Evolutionary conservation across 1,139 yeast genomes (phyloP).

Genomic region (Debaryomyces singareniensis): DNA sequence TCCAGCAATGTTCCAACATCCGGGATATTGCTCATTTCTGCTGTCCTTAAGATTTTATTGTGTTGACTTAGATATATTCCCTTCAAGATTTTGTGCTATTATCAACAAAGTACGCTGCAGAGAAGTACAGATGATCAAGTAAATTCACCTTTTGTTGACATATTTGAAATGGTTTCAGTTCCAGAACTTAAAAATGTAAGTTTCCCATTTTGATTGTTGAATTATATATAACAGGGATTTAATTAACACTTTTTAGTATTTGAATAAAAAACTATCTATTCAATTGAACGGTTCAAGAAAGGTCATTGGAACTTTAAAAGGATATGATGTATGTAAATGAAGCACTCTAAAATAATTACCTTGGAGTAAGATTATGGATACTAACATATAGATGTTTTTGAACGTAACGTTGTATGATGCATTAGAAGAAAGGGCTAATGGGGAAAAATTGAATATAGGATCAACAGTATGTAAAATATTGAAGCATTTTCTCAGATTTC

Average conservation of each 20-base stretch:
- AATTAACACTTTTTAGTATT: slow-evolving; percentile 41
- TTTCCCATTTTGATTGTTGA: slow-evolving; percentile 5
- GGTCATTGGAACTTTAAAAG: slow-evolving; percentile 67
- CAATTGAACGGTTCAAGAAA: slow-evolving; percentile 72
- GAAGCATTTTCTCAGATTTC: too few relatives aligned
- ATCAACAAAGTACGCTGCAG: too few relatives aligned
- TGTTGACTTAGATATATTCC: too few relatives aligned
- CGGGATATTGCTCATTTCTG: slow-evolving; percentile 19
- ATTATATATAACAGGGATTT: neutral
- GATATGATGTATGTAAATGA: slow-evolving; percentile 55
- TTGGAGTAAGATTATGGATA: neutral
- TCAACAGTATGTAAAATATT: slow-evolving; percentile 45
- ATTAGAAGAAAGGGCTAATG: slow-evolving; percentile 49
- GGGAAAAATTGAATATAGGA: slow-evolving; percentile 50
- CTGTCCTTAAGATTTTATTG: too few relatives aligned
- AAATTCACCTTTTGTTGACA: too few relatives aligned
- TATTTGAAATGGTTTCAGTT: slow-evolving; percentile 47
- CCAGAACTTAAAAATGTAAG: slow-evolving; percentile 53
- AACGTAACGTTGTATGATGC: slow-evolving; percentile 74
- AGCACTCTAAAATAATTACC: neutral
- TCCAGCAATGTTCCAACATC: slow-evolving; percentile 24
- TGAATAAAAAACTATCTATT: slow-evolving; percentile 66
- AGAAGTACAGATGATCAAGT: too few relatives aligned
- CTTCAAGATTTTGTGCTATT: too few relatives aligned
- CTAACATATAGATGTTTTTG: slow-evolving; percentile 41